These are phyloP conservation scores for Paxillus involutus DNA, from an alignment of 768 basidiomycete genomes.

Conservation along the genomic window DNA sequence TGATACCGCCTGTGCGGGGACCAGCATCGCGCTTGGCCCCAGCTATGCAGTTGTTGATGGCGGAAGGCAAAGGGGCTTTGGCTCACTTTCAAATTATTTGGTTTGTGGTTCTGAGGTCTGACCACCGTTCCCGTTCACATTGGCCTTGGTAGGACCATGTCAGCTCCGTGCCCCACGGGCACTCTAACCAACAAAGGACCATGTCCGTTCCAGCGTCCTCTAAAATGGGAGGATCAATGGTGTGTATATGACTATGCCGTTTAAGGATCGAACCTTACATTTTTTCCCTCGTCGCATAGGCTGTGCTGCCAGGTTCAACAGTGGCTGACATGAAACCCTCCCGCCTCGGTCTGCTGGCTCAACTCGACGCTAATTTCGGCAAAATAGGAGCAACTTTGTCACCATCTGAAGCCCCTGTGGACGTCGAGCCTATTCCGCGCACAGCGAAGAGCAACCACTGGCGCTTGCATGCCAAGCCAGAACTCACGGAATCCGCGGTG, in stretches of 20 bases:
- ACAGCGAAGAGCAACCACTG: not conserved
- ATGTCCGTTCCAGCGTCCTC: slow-evolving; percentile 10
- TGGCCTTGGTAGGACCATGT: not conserved
- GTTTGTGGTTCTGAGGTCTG: slow-evolving; percentile 28
- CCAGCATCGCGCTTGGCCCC: slow-evolving; percentile 32
- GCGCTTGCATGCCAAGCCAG: slow-evolving; percentile 25
- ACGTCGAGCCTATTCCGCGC: not conserved
- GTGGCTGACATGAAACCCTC: not conserved
- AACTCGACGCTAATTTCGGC: slow-evolving; percentile 4
- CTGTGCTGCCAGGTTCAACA: not conserved
- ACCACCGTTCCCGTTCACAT: not conserved
- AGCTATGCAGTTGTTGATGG: slow-evolving; percentile 36
- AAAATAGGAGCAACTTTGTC: too few species aligned
- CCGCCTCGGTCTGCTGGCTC: not conserved
- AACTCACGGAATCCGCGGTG: slow-evolving; percentile 28
- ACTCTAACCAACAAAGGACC: slow-evolving; percentile 23
- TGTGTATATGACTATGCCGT: not conserved
- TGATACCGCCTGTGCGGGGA: slow-evolving; percentile 43
- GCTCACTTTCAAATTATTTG: slow-evolving; percentile 46
- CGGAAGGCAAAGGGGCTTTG: slow-evolving; percentile 44
- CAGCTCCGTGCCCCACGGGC: not conserved
- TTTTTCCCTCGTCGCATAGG: not conserved
- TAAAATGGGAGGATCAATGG: not conserved
- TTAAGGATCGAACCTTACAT: not conserved
- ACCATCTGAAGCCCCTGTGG: not conserved